A percentile compares a stretch with the other conserved stretches of the same genome.
phyloP scores from a whole-genome alignment of 2,329 filamentous ascomycete species.

The Neospermospora avenae region DNA sequence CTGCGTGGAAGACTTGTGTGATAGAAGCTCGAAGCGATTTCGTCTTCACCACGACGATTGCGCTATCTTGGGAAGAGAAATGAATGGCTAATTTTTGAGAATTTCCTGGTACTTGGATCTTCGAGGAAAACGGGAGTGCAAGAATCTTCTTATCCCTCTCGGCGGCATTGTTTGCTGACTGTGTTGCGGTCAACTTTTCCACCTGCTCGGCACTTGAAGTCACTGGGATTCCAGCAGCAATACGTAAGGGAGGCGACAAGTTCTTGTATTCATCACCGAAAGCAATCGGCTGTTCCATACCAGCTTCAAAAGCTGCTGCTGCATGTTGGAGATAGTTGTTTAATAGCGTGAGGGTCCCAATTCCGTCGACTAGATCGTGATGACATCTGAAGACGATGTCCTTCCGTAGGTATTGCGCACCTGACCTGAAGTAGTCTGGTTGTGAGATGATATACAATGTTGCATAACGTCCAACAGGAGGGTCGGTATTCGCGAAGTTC shows the following conservation, averaged over 20 bases:
- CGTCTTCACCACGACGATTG: not conserved
- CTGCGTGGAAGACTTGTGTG: conserved; percentile 5
- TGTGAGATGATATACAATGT: conserved; percentile 36
- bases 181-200: not conserved
- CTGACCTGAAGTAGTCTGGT: not conserved
- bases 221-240: not conserved
- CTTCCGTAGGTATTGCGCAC: not conserved
- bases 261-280: conserved; percentile 7
- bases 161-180: not conserved
- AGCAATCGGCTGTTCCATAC: conserved; percentile 20
- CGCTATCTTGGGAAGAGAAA: not conserved
- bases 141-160: not conserved
- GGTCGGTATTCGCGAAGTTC: conserved; percentile 38
- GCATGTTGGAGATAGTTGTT: conserved; percentile 33
- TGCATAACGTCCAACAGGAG: conserved; percentile 33
- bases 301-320: conserved; percentile 25
- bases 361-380: conserved; percentile 42
- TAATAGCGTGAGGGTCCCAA: conserved; percentile 38
- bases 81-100: not conserved
- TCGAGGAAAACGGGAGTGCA: not conserved
- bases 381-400: conserved; percentile 36
- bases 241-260: conserved; percentile 8
- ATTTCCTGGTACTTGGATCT: not conserved
- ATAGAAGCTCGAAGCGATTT: not conserved
- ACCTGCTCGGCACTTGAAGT: not conserved